Conservation (phyloP, 768 basidiomycete species). For the Leccinellum luteum region DNA sequence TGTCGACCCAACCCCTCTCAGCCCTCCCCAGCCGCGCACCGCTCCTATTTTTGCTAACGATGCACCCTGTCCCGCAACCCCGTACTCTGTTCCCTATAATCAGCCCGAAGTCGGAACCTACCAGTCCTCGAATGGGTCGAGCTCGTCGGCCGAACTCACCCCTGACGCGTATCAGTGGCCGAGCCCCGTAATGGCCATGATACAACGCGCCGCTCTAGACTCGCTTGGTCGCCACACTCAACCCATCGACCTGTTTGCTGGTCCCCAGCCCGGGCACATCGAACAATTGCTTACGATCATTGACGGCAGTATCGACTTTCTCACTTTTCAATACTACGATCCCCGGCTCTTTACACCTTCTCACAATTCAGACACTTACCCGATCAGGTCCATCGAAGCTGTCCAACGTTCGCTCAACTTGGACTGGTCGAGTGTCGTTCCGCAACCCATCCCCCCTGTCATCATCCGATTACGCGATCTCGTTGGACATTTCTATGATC, state of each 20-base stretch:
- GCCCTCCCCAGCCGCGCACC: neutral
- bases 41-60: neutral
- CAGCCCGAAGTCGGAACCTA: neutral
- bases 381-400: conserved; percentile 6
- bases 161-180: conserved; percentile 7
- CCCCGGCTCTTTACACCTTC: neutral
- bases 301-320: neutral
- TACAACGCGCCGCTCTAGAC: conserved; percentile 11
- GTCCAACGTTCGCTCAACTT: conserved; percentile 10
- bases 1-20: conserved; percentile 6
- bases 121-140: neutral
- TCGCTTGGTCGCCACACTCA: neutral
- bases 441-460: conserved; percentile 21
- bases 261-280: neutral
- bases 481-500: neutral
- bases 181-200: conserved; percentile 12
- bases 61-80: conserved; percentile 17
- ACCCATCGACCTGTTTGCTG: neutral
- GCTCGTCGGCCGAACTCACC: neutral
- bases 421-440: conserved; percentile 11
- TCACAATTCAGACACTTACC: neutral
- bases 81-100: neutral
- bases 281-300: too few species aligned
- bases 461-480: conserved; percentile 19
- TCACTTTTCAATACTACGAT: conserved; percentile 10